These are phyloP conservation scores for Rhizopogon sp. DNA, from an alignment of 768 basidiomycete species.

Conservation along the genomic window DNA sequence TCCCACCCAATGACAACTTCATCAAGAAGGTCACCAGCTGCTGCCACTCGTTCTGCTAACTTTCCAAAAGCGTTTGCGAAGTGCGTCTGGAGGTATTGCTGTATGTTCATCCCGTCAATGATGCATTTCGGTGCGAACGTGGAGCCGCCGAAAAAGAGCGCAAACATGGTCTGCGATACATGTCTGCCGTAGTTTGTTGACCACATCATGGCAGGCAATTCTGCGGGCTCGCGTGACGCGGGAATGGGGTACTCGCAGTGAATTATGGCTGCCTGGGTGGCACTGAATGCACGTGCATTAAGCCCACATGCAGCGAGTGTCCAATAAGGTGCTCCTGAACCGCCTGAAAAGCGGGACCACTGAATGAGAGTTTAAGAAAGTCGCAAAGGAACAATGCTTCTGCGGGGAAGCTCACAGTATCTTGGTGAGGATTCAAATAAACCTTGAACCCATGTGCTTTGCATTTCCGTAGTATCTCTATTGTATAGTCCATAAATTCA, in stretches of 20 bases:
- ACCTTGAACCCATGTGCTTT: slow-evolving; percentile 89
- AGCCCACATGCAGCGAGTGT: slow-evolving; percentile 88
- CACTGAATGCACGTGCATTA: slow-evolving; percentile 77
- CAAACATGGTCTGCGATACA: slow-evolving; percentile 84
- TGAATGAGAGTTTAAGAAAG: slow-evolving; percentile 23
- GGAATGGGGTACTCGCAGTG: slow-evolving; percentile 80
- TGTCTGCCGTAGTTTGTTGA: slow-evolving; percentile 92
- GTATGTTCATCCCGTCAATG: slow-evolving; percentile 89
- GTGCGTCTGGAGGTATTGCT: slow-evolving; percentile 79
- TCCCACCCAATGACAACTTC: slow-evolving; percentile 96
- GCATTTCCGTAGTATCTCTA: slow-evolving; percentile 83
- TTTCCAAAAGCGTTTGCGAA: slow-evolving; percentile 71
- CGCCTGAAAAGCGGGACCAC: slow-evolving; percentile 96
- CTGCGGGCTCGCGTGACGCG: slow-evolving; percentile 57
- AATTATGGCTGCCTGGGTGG: slow-evolving; percentile 80
- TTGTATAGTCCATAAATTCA: slow-evolving; percentile 88
- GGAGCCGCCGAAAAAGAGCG: slow-evolving; percentile 89
- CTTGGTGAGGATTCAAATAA: slow-evolving; percentile 96
- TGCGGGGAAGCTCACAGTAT: slow-evolving; percentile 54
- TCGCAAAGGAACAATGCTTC: neutral
- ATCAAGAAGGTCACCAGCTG: slow-evolving; percentile 75
- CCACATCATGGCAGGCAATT: slow-evolving; percentile 95
- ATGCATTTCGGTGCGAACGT: slow-evolving; percentile 88
- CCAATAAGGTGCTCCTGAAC: slow-evolving; percentile 95
- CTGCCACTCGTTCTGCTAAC: slow-evolving; percentile 70